phyloP scores from a whole-genome alignment of 2,329 filamentous ascomycete genomes.

The Arthrobotrys sphaeroides region DNA sequence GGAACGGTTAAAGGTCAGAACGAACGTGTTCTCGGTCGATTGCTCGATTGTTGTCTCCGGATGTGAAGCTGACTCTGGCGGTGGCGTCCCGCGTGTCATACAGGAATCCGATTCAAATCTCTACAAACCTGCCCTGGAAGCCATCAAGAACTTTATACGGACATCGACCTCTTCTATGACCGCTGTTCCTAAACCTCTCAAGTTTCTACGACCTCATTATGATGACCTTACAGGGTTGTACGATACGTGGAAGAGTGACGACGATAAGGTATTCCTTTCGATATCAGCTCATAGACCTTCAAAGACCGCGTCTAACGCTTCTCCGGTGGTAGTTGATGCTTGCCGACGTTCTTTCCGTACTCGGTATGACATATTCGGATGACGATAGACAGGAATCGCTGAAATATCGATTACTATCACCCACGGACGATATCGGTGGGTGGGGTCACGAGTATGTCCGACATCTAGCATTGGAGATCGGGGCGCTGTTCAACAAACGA shows the following conservation, averaged over 20 bases:
- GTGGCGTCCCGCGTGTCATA: conserved; percentile 35
- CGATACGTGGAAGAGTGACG: conserved; percentile 84
- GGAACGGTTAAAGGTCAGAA: conserved; percentile 78
- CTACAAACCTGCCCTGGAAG: conserved; percentile 90
- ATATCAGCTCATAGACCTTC: conserved; percentile 1
- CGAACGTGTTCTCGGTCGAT: conserved; percentile 8
- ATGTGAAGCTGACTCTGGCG: conserved; percentile 25
- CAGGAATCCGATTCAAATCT: conserved; percentile 86
- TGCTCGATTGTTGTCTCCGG: conserved; percentile 34
- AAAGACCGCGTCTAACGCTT: conserved; percentile 25
- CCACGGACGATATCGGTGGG: conserved; percentile 89
- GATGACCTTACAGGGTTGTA: conserved; percentile 86
- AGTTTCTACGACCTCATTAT: conserved; percentile 97
- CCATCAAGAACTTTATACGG: conserved; percentile 98
- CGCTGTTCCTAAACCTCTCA: conserved; percentile 95
- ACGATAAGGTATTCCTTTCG: conserved; percentile 75
- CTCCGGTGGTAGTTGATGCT: conserved; percentile 69
- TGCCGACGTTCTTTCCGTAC: conserved; percentile 94
- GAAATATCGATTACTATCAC: conserved; percentile 90
- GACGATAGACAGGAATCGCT: conserved; percentile 95
- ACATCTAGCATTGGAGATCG: conserved; percentile 93
- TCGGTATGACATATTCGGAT: conserved; percentile 98
- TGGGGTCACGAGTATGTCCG: conserved; percentile 99
- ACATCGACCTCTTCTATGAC: conserved; percentile 99
- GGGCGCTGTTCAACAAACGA: conserved; percentile 89